Conservation (phyloP, 495 filamentous ascomycete genomes). For the Neurospora hispaniola region DNA sequence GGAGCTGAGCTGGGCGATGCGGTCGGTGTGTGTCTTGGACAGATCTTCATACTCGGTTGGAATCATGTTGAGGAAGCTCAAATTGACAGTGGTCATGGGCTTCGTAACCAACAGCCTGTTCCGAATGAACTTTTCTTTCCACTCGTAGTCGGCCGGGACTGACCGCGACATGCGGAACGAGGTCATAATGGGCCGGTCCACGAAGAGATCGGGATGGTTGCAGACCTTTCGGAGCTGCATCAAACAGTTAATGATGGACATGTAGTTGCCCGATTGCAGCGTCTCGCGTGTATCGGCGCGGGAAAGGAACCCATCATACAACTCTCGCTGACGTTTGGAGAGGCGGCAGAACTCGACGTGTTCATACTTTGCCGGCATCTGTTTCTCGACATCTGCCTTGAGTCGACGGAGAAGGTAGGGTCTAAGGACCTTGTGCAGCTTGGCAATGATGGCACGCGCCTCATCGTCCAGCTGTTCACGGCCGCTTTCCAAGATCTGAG, state of each 20-base stretch:
- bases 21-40: slow-evolving; percentile 49
- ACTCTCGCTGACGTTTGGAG: slow-evolving; percentile 84
- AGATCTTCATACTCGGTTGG: slow-evolving; percentile 61
- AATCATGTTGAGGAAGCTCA: slow-evolving; percentile 73
- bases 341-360: slow-evolving; percentile 91
- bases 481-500: slow-evolving; percentile 91
- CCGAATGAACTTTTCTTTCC: slow-evolving; percentile 63
- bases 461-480: slow-evolving; percentile 89
- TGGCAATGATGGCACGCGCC: slow-evolving; percentile 73
- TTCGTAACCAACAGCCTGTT: slow-evolving; percentile 54
- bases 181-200: slow-evolving; percentile 94
- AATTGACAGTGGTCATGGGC: slow-evolving; percentile 53
- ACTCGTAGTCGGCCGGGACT: slow-evolving; percentile 64
- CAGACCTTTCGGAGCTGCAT: slow-evolving; percentile 98
- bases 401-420: slow-evolving; percentile 87
- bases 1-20: slow-evolving; percentile 53
- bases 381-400: slow-evolving; percentile 98
- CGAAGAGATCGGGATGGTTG: slow-evolving; percentile 96
- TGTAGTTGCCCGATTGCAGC: slow-evolving; percentile 87
- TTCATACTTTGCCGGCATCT: slow-evolving; percentile 97
- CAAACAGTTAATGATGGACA: slow-evolving; percentile 95
- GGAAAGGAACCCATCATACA: slow-evolving; percentile 97
- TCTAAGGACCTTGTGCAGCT: slow-evolving; percentile 85
- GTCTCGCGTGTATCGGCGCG: slow-evolving; percentile 81
- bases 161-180: slow-evolving; percentile 89